Base-by-base conservation (phyloP, 192 early-diverging fungal species). In the Spizellomyces punctatus region DNA sequence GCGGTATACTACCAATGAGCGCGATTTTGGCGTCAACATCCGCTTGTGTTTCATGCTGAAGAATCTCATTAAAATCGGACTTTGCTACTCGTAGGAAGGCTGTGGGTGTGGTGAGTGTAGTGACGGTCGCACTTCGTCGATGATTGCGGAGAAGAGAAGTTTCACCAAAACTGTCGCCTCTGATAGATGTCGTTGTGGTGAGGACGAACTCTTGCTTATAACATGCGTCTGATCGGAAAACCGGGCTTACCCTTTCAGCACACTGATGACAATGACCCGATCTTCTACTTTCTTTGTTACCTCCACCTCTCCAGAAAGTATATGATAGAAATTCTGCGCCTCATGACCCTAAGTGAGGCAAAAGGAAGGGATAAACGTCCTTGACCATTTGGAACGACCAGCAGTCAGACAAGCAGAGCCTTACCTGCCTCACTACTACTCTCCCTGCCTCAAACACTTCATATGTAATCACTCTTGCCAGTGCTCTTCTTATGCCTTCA, bases 151-250 rank as follows among this genome's bases (percentile, higher is more conserved):
- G 59, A 12, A 61, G 59, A 61, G 59, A 19, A 14, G 41, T 19
- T 61, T 61, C 59, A 12, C 59, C 59, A 61, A 61, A 61, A n/a
- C 14, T n/a, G 59, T 61, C 59, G 59, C 59, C 59, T 14, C 59
- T 61, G 21, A 4, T 14, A 0, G 27, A 2, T 36, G 27, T 36
- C 1, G 27, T 36, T 36, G 27, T 36, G 27, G 4, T 19, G 59
- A 19, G 21, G 12, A 27, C 9, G 9, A 14, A 42, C 12, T 61
- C 16, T 19, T 19, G 41, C 14, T 12, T 14, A 14, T 19, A 12
- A 12, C 59, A 27, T 61, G 2, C 0, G 19, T 61, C 2, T 27
- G 12, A 22, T 14, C n/a, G 59, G 59, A 4, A 3, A 4, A 12
- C 3, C 12, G 19, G 21, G 22, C 59, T 61, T 61, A 22, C 59